A percentile compares a stretch with the other conserved stretches of the same genome.
These are phyloP conservation scores for Malus sieversii DNA, from an alignment of 306 rosid genomes.

Conservation along the genomic window DNA sequence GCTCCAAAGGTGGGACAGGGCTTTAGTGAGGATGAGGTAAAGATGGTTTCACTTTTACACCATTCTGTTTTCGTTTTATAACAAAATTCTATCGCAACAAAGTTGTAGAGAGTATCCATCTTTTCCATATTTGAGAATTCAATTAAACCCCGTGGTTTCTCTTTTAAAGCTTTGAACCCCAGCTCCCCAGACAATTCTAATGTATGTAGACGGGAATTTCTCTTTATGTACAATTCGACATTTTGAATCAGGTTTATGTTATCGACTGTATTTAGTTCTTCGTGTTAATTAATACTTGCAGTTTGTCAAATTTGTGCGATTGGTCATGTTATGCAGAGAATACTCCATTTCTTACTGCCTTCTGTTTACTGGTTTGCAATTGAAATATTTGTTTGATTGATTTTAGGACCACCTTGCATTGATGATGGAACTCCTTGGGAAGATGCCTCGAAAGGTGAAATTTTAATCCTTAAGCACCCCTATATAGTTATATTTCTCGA, in stretches of 20 bases:
- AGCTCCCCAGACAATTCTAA: background rate
- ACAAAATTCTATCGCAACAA: background rate
- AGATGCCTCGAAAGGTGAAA: conserved; percentile 80
- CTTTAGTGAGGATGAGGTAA: conserved; percentile 90
- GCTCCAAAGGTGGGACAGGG: conserved; percentile 76
- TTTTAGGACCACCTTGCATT: conserved; percentile 94
- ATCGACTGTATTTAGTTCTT: background rate
- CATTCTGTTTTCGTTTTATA: background rate
- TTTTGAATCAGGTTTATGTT: conserved; percentile 3
- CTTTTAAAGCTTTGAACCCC: background rate
- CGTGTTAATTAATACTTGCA: background rate
- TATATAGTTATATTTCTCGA: background rate
- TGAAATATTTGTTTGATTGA: conserved; percentile 20
- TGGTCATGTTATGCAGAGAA: background rate
- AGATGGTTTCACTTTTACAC: conserved; percentile 13
- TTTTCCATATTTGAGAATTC: background rate
- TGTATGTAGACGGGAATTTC: background rate
- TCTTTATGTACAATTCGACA: background rate
- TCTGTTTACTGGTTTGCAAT: background rate
- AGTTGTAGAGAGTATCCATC: background rate
- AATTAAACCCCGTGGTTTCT: background rate
- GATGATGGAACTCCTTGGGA: conserved; percentile 98
- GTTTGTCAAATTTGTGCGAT: background rate
- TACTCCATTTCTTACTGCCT: background rate
- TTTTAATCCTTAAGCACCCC: background rate